Evolutionary conservation across 2,329 filamentous ascomycete genomes (phyloP).

Genomic region (Drechslera avenae): DNA sequence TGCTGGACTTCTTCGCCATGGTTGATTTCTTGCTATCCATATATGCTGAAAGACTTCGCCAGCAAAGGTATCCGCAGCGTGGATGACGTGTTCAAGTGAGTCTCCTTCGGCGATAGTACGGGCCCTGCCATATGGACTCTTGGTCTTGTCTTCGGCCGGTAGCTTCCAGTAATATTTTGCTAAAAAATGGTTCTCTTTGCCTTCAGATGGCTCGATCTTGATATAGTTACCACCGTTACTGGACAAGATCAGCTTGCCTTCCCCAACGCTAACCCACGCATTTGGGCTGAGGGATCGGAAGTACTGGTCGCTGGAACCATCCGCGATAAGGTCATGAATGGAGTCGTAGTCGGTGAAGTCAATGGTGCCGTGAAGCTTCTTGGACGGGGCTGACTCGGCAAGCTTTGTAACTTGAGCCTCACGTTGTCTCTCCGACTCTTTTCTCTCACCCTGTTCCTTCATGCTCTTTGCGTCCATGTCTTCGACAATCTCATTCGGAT

Average conservation of each 20-base stretch:
- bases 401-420: conserved; percentile 72
- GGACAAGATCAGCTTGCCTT: conserved; percentile 72
- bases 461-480: conserved; percentile 69
- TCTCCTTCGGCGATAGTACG: conserved; percentile 68
- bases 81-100: conserved; percentile 76
- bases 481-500: conserved; percentile 77
- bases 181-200: conserved; percentile 45
- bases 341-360: conserved; percentile 90
- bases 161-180: conserved; percentile 53
- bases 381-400: conserved; percentile 34
- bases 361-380: conserved; percentile 56
- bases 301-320: conserved; percentile 77
- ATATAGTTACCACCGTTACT: conserved; percentile 66
- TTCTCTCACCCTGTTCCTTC: conserved; percentile 58
- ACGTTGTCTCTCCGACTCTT: conserved; percentile 51
- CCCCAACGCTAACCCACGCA: conserved; percentile 82
- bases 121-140: conserved; percentile 69
- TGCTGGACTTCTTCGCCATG: conserved; percentile 73
- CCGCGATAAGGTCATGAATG: conserved; percentile 86
- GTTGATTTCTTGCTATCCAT: conserved; percentile 68
- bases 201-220: conserved; percentile 55
- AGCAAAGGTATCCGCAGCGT: conserved; percentile 84
- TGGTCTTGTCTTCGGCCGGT: conserved; percentile 40
- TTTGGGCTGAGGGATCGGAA: conserved; percentile 76
- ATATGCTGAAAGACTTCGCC: conserved; percentile 66